phyloP scores from a whole-genome alignment of 345 rosid species.

The Linum trigynum region DNA sequence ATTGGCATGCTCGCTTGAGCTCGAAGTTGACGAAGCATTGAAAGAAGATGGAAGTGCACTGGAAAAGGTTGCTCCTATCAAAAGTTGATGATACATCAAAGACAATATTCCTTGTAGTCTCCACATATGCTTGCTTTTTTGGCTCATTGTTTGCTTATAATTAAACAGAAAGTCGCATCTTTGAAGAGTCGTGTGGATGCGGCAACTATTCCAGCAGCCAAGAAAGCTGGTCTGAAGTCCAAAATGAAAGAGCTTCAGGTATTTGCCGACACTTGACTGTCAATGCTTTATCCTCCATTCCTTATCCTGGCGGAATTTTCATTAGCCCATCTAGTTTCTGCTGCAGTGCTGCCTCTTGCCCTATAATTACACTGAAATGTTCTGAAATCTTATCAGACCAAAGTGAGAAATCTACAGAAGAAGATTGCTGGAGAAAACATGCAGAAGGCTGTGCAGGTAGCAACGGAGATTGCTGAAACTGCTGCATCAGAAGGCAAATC shows the following conservation, averaged over 20 bases:
- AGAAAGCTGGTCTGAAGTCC: conserved; percentile 73
- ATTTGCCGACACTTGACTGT: conserved; percentile 12
- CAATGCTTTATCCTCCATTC: too few species aligned
- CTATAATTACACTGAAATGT: not conserved
- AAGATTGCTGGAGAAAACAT: conserved; percentile 78
- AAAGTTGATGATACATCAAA: not conserved
- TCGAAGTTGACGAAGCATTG: conserved; percentile 60
- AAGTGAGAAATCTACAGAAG: conserved; percentile 72
- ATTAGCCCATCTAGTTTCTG: not conserved
- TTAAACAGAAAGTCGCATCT: conserved; percentile 65
- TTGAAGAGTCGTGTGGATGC: conserved; percentile 66
- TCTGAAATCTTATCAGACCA: conserved; percentile 30
- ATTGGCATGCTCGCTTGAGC: conserved; percentile 48
- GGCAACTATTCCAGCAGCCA: conserved; percentile 72
- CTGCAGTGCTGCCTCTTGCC: not conserved
- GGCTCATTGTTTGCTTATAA: conserved; percentile 2
- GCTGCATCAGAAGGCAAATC: conserved; percentile 64
- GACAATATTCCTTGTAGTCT: not conserved
- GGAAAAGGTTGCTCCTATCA: conserved; percentile 53
- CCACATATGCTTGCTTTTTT: not conserved
- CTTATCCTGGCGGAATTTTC: not conserved
- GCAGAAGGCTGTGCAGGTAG: conserved; percentile 56
- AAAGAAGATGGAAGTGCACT: conserved; percentile 53
- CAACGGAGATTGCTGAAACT: conserved; percentile 52
- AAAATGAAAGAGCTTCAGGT: conserved; percentile 74